Evolutionary conservation across 257 asterid species (phyloP), one percentile per base, ranked within the genome.

Genomic region (Voacanga thouarsii): DNA sequence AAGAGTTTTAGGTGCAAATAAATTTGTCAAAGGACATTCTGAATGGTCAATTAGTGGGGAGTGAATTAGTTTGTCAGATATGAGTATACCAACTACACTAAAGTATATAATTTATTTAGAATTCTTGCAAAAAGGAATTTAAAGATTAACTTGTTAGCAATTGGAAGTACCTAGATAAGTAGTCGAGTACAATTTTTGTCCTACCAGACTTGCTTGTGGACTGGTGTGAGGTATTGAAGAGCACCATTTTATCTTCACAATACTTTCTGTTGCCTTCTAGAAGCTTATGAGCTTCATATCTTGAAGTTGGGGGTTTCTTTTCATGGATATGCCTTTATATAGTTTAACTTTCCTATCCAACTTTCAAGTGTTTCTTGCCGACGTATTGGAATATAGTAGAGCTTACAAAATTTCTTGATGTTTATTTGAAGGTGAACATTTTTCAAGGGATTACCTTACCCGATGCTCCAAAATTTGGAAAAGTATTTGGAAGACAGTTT

Each of bases 401-500:
- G 10, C 67, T 63, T 69, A 43, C 66, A 49, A 63, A n/a, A 47
- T 50, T 79, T 37, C 39, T 41, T 80, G 61, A 71, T 75, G 81
- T 70, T 79, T 74, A 56, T 70, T 72, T 79, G 80, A 64, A 93
- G 99, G 97, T 87, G 85, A 89, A 96, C 80, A 83, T 92, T 65
- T 96, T 96, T 71, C 86, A 77, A 89, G 97, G 99, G 53, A 86
- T 92, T 83, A 96, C 99, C 53, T 83, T 96, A 78, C 97, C 99
- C 23, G 97, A 93, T 73, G 98, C 99, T 83, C 98, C 98, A 28
- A 90, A 84, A 84, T 89, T 89, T 74, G 95, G 92, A 14, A 92
- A 92, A 86, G 97, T 96, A 76, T 96, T 93, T 84, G 99, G 99
- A 76, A 98, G 99, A 66, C 99, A 96, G 83, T 93, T 96, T 86